Conservation (phyloP, 192 early-diverging fungal genomes). For the Coemansia sp. region DNA sequence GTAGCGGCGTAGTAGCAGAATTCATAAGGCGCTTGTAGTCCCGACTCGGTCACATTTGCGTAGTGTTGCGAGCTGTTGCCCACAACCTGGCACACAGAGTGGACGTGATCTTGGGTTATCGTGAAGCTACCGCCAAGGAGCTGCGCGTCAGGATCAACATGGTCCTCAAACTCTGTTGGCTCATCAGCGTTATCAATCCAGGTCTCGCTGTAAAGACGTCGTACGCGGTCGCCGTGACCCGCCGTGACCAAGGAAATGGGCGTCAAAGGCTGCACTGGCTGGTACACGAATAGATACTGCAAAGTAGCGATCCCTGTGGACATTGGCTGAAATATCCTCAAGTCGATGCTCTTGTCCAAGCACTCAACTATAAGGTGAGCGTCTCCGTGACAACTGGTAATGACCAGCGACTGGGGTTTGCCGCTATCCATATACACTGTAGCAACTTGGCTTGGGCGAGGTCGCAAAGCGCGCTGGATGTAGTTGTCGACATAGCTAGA, state of each 20-base stretch:
- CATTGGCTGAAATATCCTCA: constrained; percentile 45
- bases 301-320: constrained; percentile 35
- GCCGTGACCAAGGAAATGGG: constrained; percentile 16
- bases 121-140: background rate
- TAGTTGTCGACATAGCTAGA: constrained; percentile 62
- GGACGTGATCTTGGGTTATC: constrained; percentile 78
- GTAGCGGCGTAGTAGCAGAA: constrained; percentile 82
- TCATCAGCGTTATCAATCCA: constrained; percentile 17
- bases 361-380: constrained; percentile 79
- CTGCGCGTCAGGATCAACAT: background rate
- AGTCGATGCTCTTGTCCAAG: constrained; percentile 61
- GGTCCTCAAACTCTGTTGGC: constrained; percentile 1
- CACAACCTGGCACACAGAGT: constrained; percentile 71
- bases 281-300: constrained; percentile 14
- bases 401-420: background rate
- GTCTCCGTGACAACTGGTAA: constrained; percentile 54
- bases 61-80: constrained; percentile 64
- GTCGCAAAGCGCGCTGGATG: constrained; percentile 60
- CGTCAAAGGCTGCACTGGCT: background rate
- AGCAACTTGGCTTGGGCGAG: constrained; percentile 57
- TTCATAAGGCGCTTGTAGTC: constrained; percentile 77
- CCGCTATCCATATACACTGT: background rate
- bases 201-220: background rate
- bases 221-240: background rate
- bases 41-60: constrained; percentile 43